Base-by-base conservation (phyloP, 768 basidiomycete species). In the Phaffia tasmanica region DNA sequence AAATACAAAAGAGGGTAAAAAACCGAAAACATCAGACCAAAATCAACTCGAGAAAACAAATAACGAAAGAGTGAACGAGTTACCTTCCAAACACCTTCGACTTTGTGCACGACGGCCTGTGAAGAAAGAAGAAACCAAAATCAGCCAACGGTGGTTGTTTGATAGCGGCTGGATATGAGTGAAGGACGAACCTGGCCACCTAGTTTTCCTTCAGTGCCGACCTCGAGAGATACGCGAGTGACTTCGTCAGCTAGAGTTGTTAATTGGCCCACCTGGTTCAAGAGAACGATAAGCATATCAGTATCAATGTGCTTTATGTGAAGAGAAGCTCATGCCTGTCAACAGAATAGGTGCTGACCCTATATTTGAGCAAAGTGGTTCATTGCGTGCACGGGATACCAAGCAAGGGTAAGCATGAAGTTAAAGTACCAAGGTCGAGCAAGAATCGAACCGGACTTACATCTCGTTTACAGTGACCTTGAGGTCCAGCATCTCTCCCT, bases 171-270 rank as follows among this genome's bases (percentile, higher is more conserved):
- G 14, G 25, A 29, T 18, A 27, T 15, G 54, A 19, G 57, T 2
- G 11, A 14, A 30, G n/a, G 8, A 53, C 62, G 50, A 19, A 63
- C 94, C 73, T 95, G 93, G 0, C 95, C 95, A 71, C 95, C 94
- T 7, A 98, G 80, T 77, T 97, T 95, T n/a, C 95, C 94, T 73
- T 97, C 91, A 19, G 94, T 97, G 55, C 94, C 90, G 72, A 92
- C 89, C 72, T 92, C 89, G 74, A 88, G 77, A 1, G 90, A 89
- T 57, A 94, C 86, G 70, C 87, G 81, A 6, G 85, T 87, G 32
- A 87, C 77, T 80, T 64, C 76, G 23, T 63, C 80, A 32, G 78
- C 81, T 72, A 63, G 81, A 21, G 57, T 48, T 25, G 23, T 65
- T 7, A 58, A 42, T 15, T 25, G 54, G 3, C 78, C 14, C 83